These are phyloP conservation scores for Neurospora africana DNA, from an alignment of 495 filamentous ascomycete genomes.

Conservation along the genomic window DNA sequence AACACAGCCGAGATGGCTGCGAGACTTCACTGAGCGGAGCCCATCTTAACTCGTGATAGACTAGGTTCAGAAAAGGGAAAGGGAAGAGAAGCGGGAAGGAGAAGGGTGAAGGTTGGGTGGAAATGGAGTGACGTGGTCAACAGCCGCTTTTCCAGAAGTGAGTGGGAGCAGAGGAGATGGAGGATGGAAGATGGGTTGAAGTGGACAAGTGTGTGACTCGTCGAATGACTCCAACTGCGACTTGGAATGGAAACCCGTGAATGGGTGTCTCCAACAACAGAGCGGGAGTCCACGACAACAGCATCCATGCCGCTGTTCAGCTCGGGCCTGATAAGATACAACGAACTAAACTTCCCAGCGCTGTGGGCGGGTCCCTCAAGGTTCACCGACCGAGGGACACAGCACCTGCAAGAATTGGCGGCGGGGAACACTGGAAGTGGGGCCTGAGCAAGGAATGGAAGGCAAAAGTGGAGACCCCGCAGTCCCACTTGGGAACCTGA, in stretches of 20 bases:
- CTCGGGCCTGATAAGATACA: background rate
- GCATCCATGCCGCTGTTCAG: background rate
- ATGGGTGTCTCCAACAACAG: background rate
- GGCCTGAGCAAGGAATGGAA: background rate
- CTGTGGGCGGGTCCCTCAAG: background rate
- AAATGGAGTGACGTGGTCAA: background rate
- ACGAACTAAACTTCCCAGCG: background rate
- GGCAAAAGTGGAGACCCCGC: background rate
- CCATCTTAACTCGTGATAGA: conserved; percentile 11
- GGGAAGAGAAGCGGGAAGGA: background rate
- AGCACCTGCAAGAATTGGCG: background rate
- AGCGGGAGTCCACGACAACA: background rate
- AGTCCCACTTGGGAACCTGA: background rate
- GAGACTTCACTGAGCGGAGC: conserved; percentile 18
- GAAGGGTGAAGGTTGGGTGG: background rate
- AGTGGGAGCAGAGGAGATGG: background rate
- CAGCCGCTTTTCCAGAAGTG: background rate
- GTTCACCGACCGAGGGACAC: background rate
- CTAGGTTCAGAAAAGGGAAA: background rate
- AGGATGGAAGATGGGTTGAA: background rate
- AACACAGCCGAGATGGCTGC: conserved; percentile 20
- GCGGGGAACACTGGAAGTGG: background rate
- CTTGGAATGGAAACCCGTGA: background rate
- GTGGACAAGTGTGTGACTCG: background rate
- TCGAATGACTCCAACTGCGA: background rate